phyloP scores from a whole-genome alignment of 768 basidiomycete genomes.

The Podaxis rugospora region DNA sequence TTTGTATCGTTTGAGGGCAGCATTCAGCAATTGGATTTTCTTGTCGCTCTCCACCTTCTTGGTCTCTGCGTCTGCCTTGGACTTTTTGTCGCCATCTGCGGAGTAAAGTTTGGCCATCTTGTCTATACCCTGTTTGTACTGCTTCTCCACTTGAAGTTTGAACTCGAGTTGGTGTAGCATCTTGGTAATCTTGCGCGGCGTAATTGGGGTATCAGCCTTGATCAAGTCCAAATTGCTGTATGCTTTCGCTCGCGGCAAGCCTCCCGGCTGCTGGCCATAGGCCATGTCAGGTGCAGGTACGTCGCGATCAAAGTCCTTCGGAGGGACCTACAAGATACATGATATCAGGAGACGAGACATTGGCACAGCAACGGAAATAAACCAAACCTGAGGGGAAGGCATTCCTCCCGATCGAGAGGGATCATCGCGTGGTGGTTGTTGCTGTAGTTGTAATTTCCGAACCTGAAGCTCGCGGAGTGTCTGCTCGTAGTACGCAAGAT shows the following conservation, averaged over 20 bases:
- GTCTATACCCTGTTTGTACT: conserved; percentile 97
- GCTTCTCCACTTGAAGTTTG: conserved; percentile 97
- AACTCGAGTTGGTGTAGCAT: conserved; percentile 99
- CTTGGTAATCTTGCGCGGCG: conserved; percentile 91
- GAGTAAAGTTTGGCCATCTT: conserved; percentile 98
- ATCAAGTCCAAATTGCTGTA: conserved; percentile 90
- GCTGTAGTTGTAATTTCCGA: conserved; percentile 48
- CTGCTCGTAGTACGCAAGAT: conserved; percentile 83
- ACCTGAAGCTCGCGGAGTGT: conserved; percentile 78
- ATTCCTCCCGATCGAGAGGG: conserved; percentile 47
- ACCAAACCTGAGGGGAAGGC: conserved; percentile 37
- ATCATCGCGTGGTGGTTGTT: conserved; percentile 53
- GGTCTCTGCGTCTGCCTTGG: conserved; percentile 87
- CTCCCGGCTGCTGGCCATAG: conserved; percentile 22
- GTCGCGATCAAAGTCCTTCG: conserved; percentile 44
- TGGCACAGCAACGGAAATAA: neutral
- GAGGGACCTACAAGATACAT: conserved; percentile 39
- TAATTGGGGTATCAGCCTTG: conserved; percentile 95
- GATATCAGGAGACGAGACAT: conserved; percentile 8
- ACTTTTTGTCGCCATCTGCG: conserved; percentile 96
- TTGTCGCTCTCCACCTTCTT: conserved; percentile 94
- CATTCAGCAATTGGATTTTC: conserved; percentile 90
- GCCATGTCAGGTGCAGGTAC: conserved; percentile 37
- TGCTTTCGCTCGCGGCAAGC: conserved; percentile 50
- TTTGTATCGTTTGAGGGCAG: conserved; percentile 94